Evolutionary conservation across 768 basidiomycete species (phyloP), one percentile per base, ranked within the genome.

Genomic region (Amanita jacksonii): DNA sequence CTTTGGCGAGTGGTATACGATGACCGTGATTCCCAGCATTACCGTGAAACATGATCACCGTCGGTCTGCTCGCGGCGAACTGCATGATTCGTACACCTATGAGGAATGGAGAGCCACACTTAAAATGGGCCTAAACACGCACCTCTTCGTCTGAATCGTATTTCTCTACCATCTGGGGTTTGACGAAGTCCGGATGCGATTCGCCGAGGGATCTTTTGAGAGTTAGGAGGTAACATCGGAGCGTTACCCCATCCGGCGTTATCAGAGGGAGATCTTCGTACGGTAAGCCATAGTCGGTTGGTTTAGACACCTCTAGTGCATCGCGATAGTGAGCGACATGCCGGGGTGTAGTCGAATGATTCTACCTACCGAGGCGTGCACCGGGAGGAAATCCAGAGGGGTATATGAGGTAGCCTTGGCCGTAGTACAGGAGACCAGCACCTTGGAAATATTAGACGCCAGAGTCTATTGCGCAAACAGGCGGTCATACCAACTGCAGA

Each of bases 31-130:
- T 90, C 10, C 86, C 86, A 0, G 79, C 85, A 53, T 88, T 88
- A 5, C 94, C 94, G 53, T 97, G 93, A 45, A 96, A 90, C 79
- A 97, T 87, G 39, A 98, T 61, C 2, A 98, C 70, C 0, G 91
- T 96, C 1, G 94, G 94, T 12, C 91, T 70, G 34, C 59, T 65
- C 3, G 66, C 55, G 22, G 66, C 60, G 45, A 72, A 68, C 73
- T 73, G 25, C 12, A 2, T 13, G n/a, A 8, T 25, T 28, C 18
- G 24, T 22, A 34, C 15, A n/a, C 19, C 40, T n/a, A 16, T 37
- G 16, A 38, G 19, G 43, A 37, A 23, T n/a, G 9, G 16, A 33
- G 36, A 22, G 9, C 23, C 12, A 12, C 28, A 13, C 22, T 19
- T 7, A 13, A 15, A 34, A 20, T 16, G 18, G 13, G 33, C 22